Conservation (phyloP, 345 rosid species). For the Citrus inodora region DNA sequence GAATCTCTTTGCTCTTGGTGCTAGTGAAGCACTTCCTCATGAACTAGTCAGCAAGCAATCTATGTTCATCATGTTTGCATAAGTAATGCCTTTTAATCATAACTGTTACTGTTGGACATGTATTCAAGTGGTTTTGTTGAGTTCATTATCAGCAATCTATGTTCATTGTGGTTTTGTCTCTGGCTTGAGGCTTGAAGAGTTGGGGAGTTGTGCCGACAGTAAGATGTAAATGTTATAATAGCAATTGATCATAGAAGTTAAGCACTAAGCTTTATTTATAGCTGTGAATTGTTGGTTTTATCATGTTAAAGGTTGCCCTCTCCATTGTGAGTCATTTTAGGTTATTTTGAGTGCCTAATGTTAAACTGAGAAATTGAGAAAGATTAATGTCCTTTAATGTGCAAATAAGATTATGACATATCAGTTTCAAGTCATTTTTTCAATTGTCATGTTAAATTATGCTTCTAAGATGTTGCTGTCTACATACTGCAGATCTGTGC, state of each 20-base stretch:
- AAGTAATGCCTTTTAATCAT: not conserved
- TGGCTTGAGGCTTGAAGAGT: too few relatives aligned
- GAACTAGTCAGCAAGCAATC: not conserved
- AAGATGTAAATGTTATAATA: not conserved
- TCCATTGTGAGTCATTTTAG: not conserved
- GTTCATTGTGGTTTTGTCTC: too few relatives aligned
- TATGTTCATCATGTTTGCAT: not conserved
- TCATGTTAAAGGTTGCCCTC: not conserved
- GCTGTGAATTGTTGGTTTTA: not conserved
- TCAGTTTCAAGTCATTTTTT: not conserved
- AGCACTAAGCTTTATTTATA: not conserved
- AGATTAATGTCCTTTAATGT: not conserved
- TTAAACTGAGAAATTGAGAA: not conserved
- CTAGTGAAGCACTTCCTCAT: not conserved
- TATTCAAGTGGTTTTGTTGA: not conserved
- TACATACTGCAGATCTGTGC: constrained; percentile 48
- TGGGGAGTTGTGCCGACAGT: not conserved
- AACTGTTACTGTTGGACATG: too few relatives aligned
- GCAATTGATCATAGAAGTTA: not conserved
- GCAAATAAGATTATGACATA: not conserved
- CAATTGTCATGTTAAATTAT: not conserved
- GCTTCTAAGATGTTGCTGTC: not conserved
- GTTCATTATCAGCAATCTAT: not conserved
- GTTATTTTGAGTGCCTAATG: not conserved
- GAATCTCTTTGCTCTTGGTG: too few relatives aligned